phyloP scores from a whole-genome alignment of 129 eudicot genomes.

The Flaveria robusta region DNA sequence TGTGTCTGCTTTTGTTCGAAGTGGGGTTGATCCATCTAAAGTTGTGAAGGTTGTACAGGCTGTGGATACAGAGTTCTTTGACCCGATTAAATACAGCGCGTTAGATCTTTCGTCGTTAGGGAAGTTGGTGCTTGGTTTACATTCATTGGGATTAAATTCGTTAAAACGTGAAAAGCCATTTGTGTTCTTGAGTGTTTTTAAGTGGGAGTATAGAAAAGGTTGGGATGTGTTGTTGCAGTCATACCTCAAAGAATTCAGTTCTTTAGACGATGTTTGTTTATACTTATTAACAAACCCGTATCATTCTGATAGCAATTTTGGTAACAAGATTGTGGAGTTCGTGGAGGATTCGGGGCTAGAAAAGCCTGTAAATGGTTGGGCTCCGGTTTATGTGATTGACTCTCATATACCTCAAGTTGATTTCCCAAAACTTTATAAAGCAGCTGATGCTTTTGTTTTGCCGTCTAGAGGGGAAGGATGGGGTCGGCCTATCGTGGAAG shows the following conservation, averaged over 20 bases:
- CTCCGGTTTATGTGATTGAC: slow-evolving; percentile 65
- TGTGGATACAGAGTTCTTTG: slow-evolving; percentile 67
- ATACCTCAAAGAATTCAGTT: slow-evolving; percentile 61
- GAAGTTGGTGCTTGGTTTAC: slow-evolving; percentile 59
- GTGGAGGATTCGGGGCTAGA: slow-evolving; percentile 49
- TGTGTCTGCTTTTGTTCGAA: slow-evolving; percentile 52
- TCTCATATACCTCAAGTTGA: slow-evolving; percentile 70
- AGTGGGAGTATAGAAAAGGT: slow-evolving; percentile 89
- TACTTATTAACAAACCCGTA: slow-evolving; percentile 72
- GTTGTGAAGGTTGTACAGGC: slow-evolving; percentile 79
- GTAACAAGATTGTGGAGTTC: slow-evolving; percentile 67
- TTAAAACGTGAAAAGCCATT: slow-evolving; percentile 23
- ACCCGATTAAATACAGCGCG: slow-evolving; percentile 54
- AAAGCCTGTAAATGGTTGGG: slow-evolving; percentile 69
- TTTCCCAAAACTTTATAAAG: slow-evolving; percentile 66
- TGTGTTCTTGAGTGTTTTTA: slow-evolving; percentile 86
- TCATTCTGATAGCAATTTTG: slow-evolving; percentile 66
- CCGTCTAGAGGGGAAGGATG: slow-evolving; percentile 94
- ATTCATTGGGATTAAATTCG: not conserved
- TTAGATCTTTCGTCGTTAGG: slow-evolving; percentile 45
- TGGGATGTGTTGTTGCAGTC: slow-evolving; percentile 85
- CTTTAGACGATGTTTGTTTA: slow-evolving; percentile 51
- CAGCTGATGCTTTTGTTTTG: slow-evolving; percentile 66
- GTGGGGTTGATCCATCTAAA: slow-evolving; percentile 81
- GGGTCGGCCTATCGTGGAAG: slow-evolving; percentile 93